These are phyloP conservation scores for Fusarium beomiforme DNA, from an alignment of 2,329 filamentous ascomycete species.

Conservation along the genomic window DNA sequence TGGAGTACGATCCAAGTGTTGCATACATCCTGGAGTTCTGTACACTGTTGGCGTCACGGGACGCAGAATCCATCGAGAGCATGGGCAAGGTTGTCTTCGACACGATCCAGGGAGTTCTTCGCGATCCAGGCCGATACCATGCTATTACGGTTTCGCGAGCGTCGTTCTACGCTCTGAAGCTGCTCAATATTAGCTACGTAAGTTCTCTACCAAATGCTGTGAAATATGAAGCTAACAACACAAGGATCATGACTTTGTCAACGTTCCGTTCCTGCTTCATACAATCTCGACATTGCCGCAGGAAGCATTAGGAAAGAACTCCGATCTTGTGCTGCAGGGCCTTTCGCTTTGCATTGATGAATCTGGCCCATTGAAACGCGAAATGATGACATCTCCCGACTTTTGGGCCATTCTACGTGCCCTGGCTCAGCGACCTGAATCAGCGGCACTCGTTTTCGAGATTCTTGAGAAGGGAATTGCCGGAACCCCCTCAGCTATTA, in stretches of 20 bases:
- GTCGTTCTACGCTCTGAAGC: constrained; percentile 84
- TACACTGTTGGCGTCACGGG: constrained; percentile 81
- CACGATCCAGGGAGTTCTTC: constrained; percentile 81
- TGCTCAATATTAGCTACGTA: constrained; percentile 88
- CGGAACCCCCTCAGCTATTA: constrained; percentile 82
- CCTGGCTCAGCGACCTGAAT: constrained; percentile 74
- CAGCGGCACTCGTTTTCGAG: constrained; percentile 82
- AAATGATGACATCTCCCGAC: constrained; percentile 95
- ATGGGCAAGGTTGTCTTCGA: constrained; percentile 85
- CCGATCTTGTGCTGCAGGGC: constrained; percentile 80
- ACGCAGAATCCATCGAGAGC: constrained; percentile 74
- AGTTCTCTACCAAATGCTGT: constrained; percentile 49
- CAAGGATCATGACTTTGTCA: constrained; percentile 88
- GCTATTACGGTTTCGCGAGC: constrained; percentile 84
- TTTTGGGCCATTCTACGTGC: constrained; percentile 93
- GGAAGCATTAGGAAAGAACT: constrained; percentile 78
- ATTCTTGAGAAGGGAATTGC: constrained; percentile 83
- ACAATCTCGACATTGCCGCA: constrained; percentile 88
- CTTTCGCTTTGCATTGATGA: constrained; percentile 82
- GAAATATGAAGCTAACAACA: constrained; percentile 31
- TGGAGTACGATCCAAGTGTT: constrained; percentile 83
- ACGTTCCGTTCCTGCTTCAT: constrained; percentile 90
- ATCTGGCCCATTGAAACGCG: constrained; percentile 81
- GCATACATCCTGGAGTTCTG: constrained; percentile 93
- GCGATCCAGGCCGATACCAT: constrained; percentile 82